Evolutionary conservation across 2,329 filamentous ascomycete genomes (phyloP).

Genomic region (Graphiopsis chlorocephala): DNA sequence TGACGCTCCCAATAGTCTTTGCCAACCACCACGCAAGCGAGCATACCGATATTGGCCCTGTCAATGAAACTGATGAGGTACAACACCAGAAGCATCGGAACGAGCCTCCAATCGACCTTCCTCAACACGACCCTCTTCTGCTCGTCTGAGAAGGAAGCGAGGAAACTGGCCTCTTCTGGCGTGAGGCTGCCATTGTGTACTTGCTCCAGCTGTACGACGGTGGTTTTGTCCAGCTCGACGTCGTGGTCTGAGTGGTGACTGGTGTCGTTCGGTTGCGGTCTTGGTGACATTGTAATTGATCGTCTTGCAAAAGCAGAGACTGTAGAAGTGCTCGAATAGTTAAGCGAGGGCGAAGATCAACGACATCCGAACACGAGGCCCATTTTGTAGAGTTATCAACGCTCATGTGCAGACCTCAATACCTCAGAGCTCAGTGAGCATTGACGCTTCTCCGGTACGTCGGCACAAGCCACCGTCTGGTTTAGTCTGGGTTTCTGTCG

Average conservation of each 20-base stretch:
- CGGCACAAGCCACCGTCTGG: neutral
- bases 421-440: neutral
- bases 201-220: neutral
- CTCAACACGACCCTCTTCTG: slow-evolving; percentile 39
- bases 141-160: slow-evolving; percentile 26
- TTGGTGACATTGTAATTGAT: neutral
- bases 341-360: neutral
- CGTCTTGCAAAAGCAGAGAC: neutral
- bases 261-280: neutral
- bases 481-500: neutral
- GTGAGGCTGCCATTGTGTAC: slow-evolving; percentile 9
- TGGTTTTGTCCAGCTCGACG: slow-evolving; percentile 8
- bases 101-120: slow-evolving; percentile 44
- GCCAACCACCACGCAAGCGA: neutral
- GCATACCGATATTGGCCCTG: slow-evolving; percentile 24
- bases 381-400: neutral
- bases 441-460: neutral
- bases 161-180: slow-evolving; percentile 30
- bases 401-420: neutral
- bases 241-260: neutral
- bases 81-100: slow-evolving; percentile 39
- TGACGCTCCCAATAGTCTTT: too few species aligned
- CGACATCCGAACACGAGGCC: neutral
- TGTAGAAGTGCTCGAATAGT: neutral
- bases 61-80: slow-evolving; percentile 38